Base-by-base conservation (phyloP, 768 basidiomycete species). In the Cubamyces sp. region DNA sequence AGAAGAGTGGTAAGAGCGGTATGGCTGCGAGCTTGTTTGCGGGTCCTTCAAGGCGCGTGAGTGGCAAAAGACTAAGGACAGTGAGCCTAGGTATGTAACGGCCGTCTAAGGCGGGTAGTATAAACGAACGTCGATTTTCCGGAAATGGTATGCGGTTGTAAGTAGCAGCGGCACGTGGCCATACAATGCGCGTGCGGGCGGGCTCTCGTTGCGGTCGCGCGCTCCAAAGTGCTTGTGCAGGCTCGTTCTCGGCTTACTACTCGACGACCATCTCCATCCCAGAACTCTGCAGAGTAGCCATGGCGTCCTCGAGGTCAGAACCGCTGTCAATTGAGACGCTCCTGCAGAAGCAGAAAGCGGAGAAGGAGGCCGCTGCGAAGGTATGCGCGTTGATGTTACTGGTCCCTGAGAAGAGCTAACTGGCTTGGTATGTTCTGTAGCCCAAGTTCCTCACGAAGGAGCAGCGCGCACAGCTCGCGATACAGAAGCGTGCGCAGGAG, bases 361-460 rank as follows among this genome's bases (percentile, higher is more conserved):
- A 96, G 72, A 94, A 90, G 69, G 94, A 97, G 62, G 91, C 90
- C 1, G 91, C 94, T 51, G 79, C 94, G 52, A 97, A 94, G 84
- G 96, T 93, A 60, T 30, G 49, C 39, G 49, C 41, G 40, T 59
- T 14, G 7, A 12, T 14, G 5, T 74, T 72, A n/a, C 1, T 8
- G 16, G 19, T 48, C n/a, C 41, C 49, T 19, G 18, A 15, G 19
- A n/a, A 18, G 12, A 34, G 25, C 19, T 50, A 19, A 46, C 49
- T 47, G 48, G 49, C 19, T 26, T n/a, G 34, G 28, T 42, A 47
- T 19, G 21, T 53, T 30, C 45, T 63, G 51, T 59, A 98, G 95
- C 96, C 96, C 39, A 96, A 87, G 75, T 98, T 98, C 79, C 80
- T 98, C 15, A 86, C 92, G 2, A 98, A 92, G 76, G 92, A 95